Conservation (phyloP, 2,329 filamentous ascomycete species). For the Aureobasidium sp. region DNA sequence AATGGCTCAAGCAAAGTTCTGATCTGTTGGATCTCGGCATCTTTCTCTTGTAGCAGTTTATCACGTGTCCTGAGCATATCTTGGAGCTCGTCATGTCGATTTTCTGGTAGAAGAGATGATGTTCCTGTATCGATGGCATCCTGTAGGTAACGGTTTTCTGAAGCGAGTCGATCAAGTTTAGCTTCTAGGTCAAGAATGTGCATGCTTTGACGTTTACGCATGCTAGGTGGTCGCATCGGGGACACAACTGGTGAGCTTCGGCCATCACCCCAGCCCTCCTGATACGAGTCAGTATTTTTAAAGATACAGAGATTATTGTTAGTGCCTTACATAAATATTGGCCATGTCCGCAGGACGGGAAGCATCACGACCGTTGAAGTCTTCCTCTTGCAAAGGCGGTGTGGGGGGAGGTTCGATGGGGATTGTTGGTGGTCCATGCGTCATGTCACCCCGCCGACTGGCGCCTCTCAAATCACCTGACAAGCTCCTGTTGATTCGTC, state of each 20-base stretch:
- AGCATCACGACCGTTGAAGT: constrained; percentile 53
- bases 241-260: constrained; percentile 76
- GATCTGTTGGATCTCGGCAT: constrained; percentile 78
- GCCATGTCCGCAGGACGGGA: constrained; percentile 78
- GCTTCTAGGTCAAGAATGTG: constrained; percentile 85
- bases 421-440: constrained; percentile 33
- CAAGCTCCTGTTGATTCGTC: constrained; percentile 58
- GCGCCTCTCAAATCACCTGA: constrained; percentile 72
- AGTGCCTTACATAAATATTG: constrained; percentile 92
- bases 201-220: constrained; percentile 96
- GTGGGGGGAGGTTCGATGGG: constrained; percentile 39
- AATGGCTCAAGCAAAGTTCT: constrained; percentile 71
- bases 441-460: constrained; percentile 42
- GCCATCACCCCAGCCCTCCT: constrained; percentile 93
- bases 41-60: constrained; percentile 68
- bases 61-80: constrained; percentile 58
- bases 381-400: constrained; percentile 55
- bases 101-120: constrained; percentile 46
- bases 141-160: constrained; percentile 74
- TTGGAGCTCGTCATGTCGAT: constrained; percentile 41
- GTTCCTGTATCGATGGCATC: constrained; percentile 45
- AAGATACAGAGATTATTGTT: constrained; percentile 30
- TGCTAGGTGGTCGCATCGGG: constrained; percentile 86
- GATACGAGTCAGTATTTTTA: constrained; percentile 24
- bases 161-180: constrained; percentile 72